Evolutionary conservation across 1,284 basidiomycete species (phyloP).

Genomic region (Ganoderma resinaceum): DNA sequence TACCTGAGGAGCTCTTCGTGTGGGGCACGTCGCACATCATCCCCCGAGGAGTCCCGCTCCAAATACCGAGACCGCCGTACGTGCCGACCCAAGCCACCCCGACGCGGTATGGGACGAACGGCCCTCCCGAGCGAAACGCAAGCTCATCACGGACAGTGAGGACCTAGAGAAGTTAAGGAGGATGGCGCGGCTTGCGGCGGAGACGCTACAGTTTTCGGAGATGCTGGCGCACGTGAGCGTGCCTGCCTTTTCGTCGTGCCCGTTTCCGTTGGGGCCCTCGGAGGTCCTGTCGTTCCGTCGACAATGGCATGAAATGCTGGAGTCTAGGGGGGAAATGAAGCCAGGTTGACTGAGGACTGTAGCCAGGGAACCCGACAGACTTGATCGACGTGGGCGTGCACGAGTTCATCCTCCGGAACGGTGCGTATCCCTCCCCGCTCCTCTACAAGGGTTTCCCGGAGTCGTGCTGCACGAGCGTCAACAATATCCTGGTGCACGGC

Average conservation of each 20-base stretch:
- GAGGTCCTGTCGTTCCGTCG: too few relatives aligned
- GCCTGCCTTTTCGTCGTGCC: neutral
- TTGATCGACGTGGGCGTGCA: conserved; percentile 77
- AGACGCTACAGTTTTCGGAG: conserved; percentile 65
- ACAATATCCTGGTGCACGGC: conserved; percentile 87
- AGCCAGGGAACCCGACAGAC: conserved; percentile 56
- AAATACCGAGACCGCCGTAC: conserved; percentile 70
- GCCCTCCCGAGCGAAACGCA: conserved; percentile 43
- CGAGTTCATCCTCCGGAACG: conserved; percentile 66
- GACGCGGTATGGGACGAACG: conserved; percentile 16
- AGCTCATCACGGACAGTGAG: conserved; percentile 60
- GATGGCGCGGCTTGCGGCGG: conserved; percentile 67
- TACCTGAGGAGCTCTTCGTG: conserved; percentile 70
- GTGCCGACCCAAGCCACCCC: conserved; percentile 39
- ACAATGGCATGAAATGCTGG: too few relatives aligned
- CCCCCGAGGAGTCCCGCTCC: conserved; percentile 62
- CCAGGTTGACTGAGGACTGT: neutral
- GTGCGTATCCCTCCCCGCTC: conserved; percentile 91
- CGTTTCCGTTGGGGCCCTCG: too few relatives aligned
- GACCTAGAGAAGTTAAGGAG: conserved; percentile 64
- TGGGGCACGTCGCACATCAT: conserved; percentile 70
- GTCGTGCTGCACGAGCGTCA: conserved; percentile 89
- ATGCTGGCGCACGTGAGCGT: conserved; percentile 61
- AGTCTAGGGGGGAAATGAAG: too few relatives aligned
- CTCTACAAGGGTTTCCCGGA: conserved; percentile 84